Conservation (phyloP, 2,329 filamentous ascomycete species). For the Microcera coccophila region DNA sequence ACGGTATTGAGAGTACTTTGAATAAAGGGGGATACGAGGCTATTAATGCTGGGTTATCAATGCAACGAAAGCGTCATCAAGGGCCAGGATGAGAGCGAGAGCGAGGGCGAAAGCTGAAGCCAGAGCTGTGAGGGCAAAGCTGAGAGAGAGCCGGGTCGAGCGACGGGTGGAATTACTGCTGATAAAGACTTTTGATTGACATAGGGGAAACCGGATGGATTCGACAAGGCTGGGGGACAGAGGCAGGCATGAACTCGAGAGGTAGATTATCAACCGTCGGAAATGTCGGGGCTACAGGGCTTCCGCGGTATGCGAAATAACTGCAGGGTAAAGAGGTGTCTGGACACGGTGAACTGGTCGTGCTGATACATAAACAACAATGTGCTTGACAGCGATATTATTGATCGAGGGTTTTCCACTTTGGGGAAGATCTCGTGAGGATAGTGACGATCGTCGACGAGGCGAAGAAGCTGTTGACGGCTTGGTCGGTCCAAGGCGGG, state of each 20-base stretch:
- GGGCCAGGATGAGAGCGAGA: slow-evolving; percentile 29
- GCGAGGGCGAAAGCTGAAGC: slow-evolving; percentile 30
- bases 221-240: slow-evolving; percentile 48
- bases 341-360: slow-evolving; percentile 84
- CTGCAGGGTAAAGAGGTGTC: slow-evolving; percentile 95
- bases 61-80: slow-evolving; percentile 39
- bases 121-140: no score
- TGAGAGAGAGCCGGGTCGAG: slow-evolving; percentile 39
- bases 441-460: slow-evolving; percentile 12
- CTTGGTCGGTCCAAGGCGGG: slow-evolving; percentile 3
- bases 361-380: slow-evolving; percentile 97
- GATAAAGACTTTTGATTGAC: slow-evolving; percentile 51
- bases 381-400: slow-evolving; percentile 32
- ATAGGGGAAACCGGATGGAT: slow-evolving; percentile 50
- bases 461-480: slow-evolving; percentile 3
- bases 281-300: slow-evolving; percentile 85
- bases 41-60: slow-evolving; percentile 15
- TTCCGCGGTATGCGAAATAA: slow-evolving; percentile 94
- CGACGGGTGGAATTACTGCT: slow-evolving; percentile 50
- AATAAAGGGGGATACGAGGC: slow-evolving; percentile 14
- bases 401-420: slow-evolving; percentile 25
- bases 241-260: slow-evolving; percentile 54
- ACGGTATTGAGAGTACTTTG: slow-evolving; percentile 35
- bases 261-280: slow-evolving; percentile 74
- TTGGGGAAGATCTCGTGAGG: slow-evolving; percentile 11